Base-by-base conservation (phyloP, 2,329 filamentous ascomycete genomes). In the Colletotrichum tropicale region DNA sequence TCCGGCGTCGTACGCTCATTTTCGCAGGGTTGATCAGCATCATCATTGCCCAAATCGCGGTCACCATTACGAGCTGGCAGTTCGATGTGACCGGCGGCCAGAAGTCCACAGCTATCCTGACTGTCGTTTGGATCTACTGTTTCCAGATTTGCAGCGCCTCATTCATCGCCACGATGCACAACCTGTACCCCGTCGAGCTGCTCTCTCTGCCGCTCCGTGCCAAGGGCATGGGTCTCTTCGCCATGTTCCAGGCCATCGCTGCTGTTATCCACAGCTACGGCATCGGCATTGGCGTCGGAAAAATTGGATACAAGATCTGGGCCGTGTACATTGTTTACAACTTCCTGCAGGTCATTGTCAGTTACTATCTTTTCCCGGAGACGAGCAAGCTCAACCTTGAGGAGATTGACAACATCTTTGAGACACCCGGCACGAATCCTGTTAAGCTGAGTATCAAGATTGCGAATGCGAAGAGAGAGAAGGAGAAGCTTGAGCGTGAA, bases 401-500 rank as follows among this genome's bases (percentile, higher is more conserved):
- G 80, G 89, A 91, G 81, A 91, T 91, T 66, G 89, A 91, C 77
- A 87, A 87, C 58, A 90, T 92, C 71, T 92, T 92, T 74, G 76
- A 77, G 67, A 77, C 76, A 5, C 30, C 70, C 6, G 70, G 74
- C 32, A 66, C 74, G 4, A 55, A 71, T 52, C 76, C 76, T 24
- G 70, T 76, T 15, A 74, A 76, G 67, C 66, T 77, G 16, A 76
- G 74, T 16, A 73, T 77, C 36, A 77, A 77, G 70, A 76, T 76
- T 58, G 66, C 74, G 4, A 71, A 77, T 15, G 76, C 76, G 48
- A 77, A 77, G 76, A 21, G 30, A 26, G 70, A 48, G n/a, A 74
- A 75, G 52, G 36, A 8, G 55, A 75, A 66, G 28, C 68, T 75
- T 24, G 72, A 75, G 36, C 60, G 52, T 5, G 66, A 75, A 13